Percentiles rank a stretch among this genome's conserved stretches.
These are phyloP conservation scores for Penicillium sp. DNA, from an alignment of 2,329 filamentous ascomycete species.

Conservation along the genomic window DNA sequence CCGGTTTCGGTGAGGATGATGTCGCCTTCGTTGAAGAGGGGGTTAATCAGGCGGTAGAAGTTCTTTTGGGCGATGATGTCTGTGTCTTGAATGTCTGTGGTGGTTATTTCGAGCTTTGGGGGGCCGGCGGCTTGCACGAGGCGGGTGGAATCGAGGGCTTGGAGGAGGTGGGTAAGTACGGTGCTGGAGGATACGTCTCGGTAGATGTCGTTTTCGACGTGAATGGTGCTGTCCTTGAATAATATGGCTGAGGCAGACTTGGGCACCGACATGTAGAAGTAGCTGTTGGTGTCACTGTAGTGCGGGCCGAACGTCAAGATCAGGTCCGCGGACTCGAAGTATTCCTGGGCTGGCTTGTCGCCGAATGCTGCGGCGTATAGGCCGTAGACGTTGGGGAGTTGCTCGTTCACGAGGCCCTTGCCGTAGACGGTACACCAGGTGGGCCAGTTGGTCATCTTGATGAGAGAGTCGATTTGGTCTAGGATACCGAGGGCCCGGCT, in stretches of 20 bases:
- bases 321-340: constrained; percentile 46
- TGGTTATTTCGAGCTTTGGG: constrained; percentile 20
- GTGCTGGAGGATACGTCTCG: constrained; percentile 76
- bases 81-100: constrained; percentile 48
- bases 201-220: constrained; percentile 78
- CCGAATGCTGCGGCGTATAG: constrained; percentile 53
- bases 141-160: constrained; percentile 60
- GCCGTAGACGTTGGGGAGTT: constrained; percentile 53
- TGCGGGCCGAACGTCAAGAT: constrained; percentile 43
- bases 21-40: constrained; percentile 57
- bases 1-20: constrained; percentile 63
- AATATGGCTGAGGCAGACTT: constrained; percentile 78
- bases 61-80: constrained; percentile 52
- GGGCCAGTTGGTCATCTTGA: constrained; percentile 51
- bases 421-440: constrained; percentile 54
- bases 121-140: constrained; percentile 54
- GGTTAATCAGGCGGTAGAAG: constrained; percentile 53
- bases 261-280: constrained; percentile 79
- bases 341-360: constrained; percentile 35
- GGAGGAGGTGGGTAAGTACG: constrained; percentile 71
- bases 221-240: constrained; percentile 73
- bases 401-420: constrained; percentile 57
- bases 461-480: constrained; percentile 49
- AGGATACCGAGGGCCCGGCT: constrained; percentile 49
- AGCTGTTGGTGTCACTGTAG: constrained; percentile 53